These are phyloP conservation scores for Tricholoma saponaceum DNA, from an alignment of 768 basidiomycete genomes.

Conservation along the genomic window DNA sequence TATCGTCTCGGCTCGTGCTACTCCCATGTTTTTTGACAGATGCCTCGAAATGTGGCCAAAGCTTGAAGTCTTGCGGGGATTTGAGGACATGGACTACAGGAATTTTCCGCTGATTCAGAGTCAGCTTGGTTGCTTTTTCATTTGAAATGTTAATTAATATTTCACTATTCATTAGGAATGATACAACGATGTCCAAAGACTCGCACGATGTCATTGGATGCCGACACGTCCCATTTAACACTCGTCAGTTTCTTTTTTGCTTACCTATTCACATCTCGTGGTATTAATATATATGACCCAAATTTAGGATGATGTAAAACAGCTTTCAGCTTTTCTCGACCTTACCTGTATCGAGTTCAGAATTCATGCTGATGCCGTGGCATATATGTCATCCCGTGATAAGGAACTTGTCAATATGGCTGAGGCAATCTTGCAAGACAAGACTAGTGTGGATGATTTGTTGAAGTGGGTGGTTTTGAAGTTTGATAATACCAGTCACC, in stretches of 20 bases:
- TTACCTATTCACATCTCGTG: not conserved
- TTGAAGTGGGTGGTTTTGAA: not conserved
- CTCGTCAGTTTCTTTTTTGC: not conserved
- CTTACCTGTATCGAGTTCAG: not conserved
- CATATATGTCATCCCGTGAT: not conserved
- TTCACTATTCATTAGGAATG: not conserved
- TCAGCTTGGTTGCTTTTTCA: not conserved
- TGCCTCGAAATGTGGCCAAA: not conserved
- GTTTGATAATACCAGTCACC: not conserved
- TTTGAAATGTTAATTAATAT: not conserved
- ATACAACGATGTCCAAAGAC: not conserved
- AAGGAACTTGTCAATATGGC: not conserved
- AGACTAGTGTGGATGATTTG: not conserved
- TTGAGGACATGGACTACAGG: not conserved
- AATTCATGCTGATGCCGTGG: not conserved
- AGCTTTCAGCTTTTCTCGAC: not conserved
- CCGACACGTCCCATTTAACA: not conserved
- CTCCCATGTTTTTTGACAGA: not conserved
- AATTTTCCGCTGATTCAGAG: not conserved
- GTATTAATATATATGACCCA: not conserved
- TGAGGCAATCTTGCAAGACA: not conserved
- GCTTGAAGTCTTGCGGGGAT: slow-evolving; percentile 1
- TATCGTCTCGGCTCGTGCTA: not conserved
- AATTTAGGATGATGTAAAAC: not conserved
- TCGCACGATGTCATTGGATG: not conserved